These are phyloP conservation scores for Halenospora varia DNA, from an alignment of 495 filamentous ascomycete genomes.

Conservation along the genomic window DNA sequence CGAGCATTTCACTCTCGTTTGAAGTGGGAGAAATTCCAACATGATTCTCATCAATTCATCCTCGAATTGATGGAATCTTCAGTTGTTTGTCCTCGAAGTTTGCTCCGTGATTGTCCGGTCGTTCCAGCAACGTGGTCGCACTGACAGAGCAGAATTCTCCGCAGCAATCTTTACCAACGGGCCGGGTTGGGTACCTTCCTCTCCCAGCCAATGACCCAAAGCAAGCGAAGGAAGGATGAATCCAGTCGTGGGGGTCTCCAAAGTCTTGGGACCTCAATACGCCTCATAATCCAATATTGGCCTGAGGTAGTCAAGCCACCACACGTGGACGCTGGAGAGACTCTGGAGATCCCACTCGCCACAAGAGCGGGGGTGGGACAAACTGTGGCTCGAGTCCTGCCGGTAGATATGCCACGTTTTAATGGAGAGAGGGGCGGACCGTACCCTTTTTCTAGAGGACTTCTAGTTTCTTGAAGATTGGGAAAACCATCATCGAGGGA, in stretches of 20 bases:
- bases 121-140: neutral
- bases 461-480: neutral
- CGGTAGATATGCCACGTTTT: neutral
- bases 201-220: neutral
- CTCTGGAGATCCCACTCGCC: too few species aligned
- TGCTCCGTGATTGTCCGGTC: neutral
- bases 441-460: neutral
- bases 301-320: too few species aligned
- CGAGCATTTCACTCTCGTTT: neutral
- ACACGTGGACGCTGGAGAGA: too few species aligned
- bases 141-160: neutral
- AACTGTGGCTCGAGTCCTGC: neutral
- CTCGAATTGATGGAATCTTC: neutral
- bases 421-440: neutral
- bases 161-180: neutral
- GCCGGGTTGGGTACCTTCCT: neutral
- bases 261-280: too few species aligned
- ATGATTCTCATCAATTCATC: neutral
- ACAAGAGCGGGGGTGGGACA: neutral
- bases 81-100: neutral
- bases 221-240: neutral
- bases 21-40: neutral
- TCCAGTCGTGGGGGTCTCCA: neutral
- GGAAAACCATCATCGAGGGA: neutral
- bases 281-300: too few species aligned